phyloP scores from a whole-genome alignment of 2,329 filamentous ascomycete species.

The Ceratocystis cacaofunesta region DNA sequence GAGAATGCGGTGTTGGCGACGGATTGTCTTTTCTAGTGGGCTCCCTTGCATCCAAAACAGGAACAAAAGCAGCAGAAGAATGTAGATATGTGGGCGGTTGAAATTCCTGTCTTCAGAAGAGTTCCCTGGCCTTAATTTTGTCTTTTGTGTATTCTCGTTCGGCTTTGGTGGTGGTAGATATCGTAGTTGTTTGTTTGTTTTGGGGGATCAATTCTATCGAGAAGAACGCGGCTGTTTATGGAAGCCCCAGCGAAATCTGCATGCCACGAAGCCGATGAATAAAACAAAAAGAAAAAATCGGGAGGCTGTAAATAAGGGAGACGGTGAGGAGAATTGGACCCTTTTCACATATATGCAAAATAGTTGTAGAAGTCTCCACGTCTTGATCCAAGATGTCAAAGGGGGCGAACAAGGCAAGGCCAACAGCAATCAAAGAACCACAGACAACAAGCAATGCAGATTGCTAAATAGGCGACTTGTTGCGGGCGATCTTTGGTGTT shows the following conservation, averaged over 20 bases:
- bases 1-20: neutral
- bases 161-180: neutral
- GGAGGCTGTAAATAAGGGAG: neutral
- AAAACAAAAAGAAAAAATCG: neutral
- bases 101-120: neutral
- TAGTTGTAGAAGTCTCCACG: neutral
- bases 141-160: neutral
- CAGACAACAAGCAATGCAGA: neutral
- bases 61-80: neutral
- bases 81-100: slow-evolving; percentile 1
- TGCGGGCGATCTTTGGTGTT: neutral
- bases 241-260: neutral
- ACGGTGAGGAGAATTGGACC: neutral
- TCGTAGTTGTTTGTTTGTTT: neutral
- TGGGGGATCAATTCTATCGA: neutral
- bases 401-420: neutral
- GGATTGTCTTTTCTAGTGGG: neutral
- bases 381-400: neutral
- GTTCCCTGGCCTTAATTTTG: neutral
- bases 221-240: neutral
- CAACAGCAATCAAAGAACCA: neutral
- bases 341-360: neutral
- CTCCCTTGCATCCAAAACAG: slow-evolving; percentile 3
- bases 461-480: neutral
- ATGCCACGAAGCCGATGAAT: neutral